Percentiles rank a stretch among this genome's conserved stretches.
Conservation (phyloP, 306 rosid species). For the Vigna unguiculata region DNA sequence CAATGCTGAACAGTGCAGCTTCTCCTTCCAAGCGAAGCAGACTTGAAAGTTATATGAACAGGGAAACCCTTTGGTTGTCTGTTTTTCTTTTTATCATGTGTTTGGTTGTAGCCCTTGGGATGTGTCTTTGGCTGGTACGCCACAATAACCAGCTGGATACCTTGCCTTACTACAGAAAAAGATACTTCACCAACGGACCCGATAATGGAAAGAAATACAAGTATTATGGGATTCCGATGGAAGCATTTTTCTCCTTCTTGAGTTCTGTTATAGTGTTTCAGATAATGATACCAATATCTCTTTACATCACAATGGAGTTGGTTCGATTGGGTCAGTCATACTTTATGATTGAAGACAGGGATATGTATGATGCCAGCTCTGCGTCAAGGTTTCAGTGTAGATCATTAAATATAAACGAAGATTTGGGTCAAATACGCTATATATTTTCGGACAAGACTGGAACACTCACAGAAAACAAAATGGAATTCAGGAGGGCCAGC, state of each 20-base stretch:
- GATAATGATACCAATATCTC: slow-evolving; percentile 99
- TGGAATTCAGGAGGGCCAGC: slow-evolving; percentile 95
- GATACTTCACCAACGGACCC: slow-evolving; percentile 52
- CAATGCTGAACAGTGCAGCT: slow-evolving; percentile 94
- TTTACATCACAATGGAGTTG: slow-evolving; percentile 96
- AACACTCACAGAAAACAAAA: slow-evolving; percentile 95
- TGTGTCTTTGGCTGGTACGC: slow-evolving; percentile 81
- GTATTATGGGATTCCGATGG: slow-evolving; percentile 90
- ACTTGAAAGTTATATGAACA: slow-evolving; percentile 88
- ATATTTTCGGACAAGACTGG: slow-evolving; percentile 97
- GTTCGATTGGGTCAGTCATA: slow-evolving; percentile 98
- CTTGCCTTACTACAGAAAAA: slow-evolving; percentile 88
- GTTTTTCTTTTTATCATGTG: slow-evolving; percentile 84
- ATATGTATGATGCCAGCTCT: slow-evolving; percentile 72
- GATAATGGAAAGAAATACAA: slow-evolving; percentile 63
- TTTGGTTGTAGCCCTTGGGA: slow-evolving; percentile 86
- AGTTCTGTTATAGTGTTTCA: slow-evolving; percentile 96
- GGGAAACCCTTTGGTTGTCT: slow-evolving; percentile 92
- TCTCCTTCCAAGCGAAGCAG: slow-evolving; percentile 94
- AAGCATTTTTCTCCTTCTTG: slow-evolving; percentile 88
- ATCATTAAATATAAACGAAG: slow-evolving; percentile 96
- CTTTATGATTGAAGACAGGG: slow-evolving; percentile 91
- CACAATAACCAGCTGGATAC: slow-evolving; percentile 77
- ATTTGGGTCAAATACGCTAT: slow-evolving; percentile 94
- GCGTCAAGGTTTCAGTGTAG: slow-evolving; percentile 96